Evolutionary conservation across 2,329 filamentous ascomycete genomes (phyloP).

Genomic region (Helminthosporium solani): DNA sequence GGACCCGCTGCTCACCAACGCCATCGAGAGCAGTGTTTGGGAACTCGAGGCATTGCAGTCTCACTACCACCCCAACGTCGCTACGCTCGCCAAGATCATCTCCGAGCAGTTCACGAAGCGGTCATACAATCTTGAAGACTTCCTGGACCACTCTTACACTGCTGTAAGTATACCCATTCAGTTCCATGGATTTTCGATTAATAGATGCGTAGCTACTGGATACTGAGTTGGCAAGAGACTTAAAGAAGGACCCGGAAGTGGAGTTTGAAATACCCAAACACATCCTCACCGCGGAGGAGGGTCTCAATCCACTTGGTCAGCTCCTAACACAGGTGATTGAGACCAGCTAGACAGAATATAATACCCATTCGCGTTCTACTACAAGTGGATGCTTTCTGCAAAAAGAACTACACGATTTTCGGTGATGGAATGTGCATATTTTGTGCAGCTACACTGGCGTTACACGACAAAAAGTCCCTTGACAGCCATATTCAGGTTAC

Average conservation of each 20-base stretch:
- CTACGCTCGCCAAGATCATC: conserved; percentile 88
- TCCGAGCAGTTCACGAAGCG: conserved; percentile 97
- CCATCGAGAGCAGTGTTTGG: conserved; percentile 93
- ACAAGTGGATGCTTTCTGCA: background rate
- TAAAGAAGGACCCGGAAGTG: conserved; percentile 84
- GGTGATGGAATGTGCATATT: too few species aligned
- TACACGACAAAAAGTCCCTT: too few species aligned
- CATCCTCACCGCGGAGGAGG: conserved; percentile 60
- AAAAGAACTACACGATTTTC: too few species aligned
- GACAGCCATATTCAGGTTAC: too few species aligned
- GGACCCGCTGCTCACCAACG: conserved; percentile 81
- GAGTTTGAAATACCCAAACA: conserved; percentile 93
- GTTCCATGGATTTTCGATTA: background rate
- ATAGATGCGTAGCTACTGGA: conserved; percentile 68
- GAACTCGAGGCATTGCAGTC: conserved; percentile 87
- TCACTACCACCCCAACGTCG: conserved; percentile 96
- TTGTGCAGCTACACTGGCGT: too few species aligned
- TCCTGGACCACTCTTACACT: conserved; percentile 89
- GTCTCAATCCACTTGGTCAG: conserved; percentile 30
- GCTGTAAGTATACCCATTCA: conserved; percentile 61
- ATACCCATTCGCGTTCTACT: background rate
- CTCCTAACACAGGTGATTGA: conserved; percentile 36
- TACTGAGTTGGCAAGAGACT: conserved; percentile 75
- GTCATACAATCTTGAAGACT: conserved; percentile 93
- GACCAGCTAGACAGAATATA: conserved; percentile 16